A percentile compares a stretch with the other conserved stretches of the same genome.
These are phyloP conservation scores for Trifolium dubium DNA, from an alignment of 306 rosid species.

Conservation along the genomic window DNA sequence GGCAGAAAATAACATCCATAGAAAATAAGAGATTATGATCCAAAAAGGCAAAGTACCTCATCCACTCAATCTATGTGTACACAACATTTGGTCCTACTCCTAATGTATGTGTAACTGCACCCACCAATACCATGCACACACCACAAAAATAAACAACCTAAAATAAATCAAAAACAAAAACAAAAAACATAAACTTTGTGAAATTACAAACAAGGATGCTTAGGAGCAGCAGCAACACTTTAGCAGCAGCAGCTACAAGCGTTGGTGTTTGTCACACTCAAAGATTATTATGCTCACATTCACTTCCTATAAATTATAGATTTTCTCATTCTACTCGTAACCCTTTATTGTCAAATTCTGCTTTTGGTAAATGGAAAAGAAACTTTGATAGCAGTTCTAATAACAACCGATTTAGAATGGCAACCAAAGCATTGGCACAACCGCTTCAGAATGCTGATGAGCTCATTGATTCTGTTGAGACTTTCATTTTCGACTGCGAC, in stretches of 20 bases:
- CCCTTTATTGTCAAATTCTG: conserved; percentile 38
- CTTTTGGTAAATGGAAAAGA: conserved; percentile 44
- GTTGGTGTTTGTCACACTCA: conserved; percentile 47
- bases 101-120: not conserved
- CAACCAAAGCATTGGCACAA: conserved; percentile 69
- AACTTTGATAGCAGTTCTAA: conserved; percentile 11
- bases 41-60: conserved; percentile 2
- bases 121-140: not conserved
- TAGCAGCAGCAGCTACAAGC: conserved; percentile 47
- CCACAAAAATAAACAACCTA: conserved; percentile 28
- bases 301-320: conserved; percentile 36
- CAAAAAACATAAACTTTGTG: not conserved
- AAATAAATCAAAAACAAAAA: not conserved
- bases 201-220: conserved; percentile 56
- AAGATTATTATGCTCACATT: not conserved
- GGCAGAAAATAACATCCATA: conserved; percentile 22
- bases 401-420: conserved; percentile 53
- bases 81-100: not conserved
- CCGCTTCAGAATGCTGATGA: conserved; percentile 80
- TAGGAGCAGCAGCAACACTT: conserved; percentile 49
- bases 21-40: conserved; percentile 46
- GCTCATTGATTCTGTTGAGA: conserved; percentile 89
- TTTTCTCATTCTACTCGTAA: conserved; percentile 39
- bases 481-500: conserved; percentile 94
- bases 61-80: conserved; percentile 41